Percentiles rank a stretch among this genome's conserved stretches.
Conservation (phyloP, 371 early-diverging fungal genomes). For the Smittium culicis region DNA sequence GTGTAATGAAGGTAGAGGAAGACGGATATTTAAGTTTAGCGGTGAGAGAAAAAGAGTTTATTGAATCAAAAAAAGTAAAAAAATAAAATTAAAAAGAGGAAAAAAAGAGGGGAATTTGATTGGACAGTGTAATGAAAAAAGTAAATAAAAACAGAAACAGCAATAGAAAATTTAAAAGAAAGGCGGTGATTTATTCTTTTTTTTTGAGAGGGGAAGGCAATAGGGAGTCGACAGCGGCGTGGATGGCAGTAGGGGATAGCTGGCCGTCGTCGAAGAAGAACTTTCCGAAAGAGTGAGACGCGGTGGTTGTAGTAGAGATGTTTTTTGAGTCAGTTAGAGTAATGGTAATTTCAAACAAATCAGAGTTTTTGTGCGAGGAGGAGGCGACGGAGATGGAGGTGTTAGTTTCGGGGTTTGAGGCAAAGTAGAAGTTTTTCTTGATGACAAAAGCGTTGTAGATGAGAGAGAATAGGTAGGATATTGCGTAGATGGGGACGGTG, state of each 20-base stretch:
- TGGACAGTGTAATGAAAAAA: no score
- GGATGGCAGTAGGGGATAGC: conserved; percentile 19
- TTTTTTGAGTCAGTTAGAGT: background rate
- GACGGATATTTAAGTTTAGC: no score
- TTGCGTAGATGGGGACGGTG: conserved; percentile 34
- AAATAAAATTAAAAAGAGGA: no score
- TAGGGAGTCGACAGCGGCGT: conserved; percentile 16
- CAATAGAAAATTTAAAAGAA: no score
- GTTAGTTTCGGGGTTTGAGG: background rate
- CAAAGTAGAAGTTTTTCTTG: conserved; percentile 31
- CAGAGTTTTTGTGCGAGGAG: background rate
- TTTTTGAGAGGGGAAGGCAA: background rate
- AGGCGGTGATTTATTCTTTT: no score
- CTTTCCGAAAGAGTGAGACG: conserved; percentile 17
- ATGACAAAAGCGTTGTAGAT: conserved; percentile 27
- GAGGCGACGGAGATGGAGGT: background rate
- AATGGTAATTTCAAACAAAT: background rate
- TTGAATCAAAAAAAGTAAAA: no score
- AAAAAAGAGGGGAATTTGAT: no score
- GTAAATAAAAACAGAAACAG: no score
- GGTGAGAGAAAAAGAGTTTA: background rate
- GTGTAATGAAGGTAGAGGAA: no score
- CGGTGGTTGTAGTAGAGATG: conserved; percentile 8
- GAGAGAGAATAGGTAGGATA: conserved; percentile 22
- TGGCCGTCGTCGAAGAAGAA: conserved; percentile 31